Conservation (phyloP, 192 early-diverging fungal genomes). For the Umbelopsis sp. region DNA sequence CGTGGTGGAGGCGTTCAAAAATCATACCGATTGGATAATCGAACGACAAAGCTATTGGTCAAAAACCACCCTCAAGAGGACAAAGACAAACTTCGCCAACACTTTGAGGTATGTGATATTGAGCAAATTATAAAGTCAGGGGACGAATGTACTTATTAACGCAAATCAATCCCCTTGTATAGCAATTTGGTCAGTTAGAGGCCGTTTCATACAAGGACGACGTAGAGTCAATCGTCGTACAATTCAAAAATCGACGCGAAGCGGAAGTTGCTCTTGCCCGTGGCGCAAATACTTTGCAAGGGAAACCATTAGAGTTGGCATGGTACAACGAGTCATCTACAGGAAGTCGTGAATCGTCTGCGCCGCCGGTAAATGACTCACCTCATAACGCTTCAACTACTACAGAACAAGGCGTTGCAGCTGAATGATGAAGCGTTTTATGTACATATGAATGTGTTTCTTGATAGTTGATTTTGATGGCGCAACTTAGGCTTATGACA, state of each 20-base stretch:
- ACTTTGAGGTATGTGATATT: constrained; percentile 62
- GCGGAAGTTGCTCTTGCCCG: constrained; percentile 47
- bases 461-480: not conserved
- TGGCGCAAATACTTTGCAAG: constrained; percentile 29
- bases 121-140: not conserved
- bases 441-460: constrained; percentile 14
- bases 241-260: constrained; percentile 56
- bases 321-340: constrained; percentile 33
- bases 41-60: constrained; percentile 67
- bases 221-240: constrained; percentile 44
- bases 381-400: constrained; percentile 24
- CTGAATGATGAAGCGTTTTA: not conserved
- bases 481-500: not conserved
- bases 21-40: constrained; percentile 63
- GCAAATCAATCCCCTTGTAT: not conserved
- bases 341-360: constrained; percentile 1
- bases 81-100: constrained; percentile 48
- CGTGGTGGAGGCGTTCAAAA: constrained; percentile 36
- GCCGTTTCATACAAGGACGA: constrained; percentile 45
- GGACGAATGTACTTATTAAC: not conserved
- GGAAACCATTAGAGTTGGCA: constrained; percentile 22
- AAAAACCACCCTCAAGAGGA: constrained; percentile 51
- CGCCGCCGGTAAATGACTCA: constrained; percentile 22
- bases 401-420: not conserved
- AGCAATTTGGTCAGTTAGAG: constrained; percentile 55